Conservation (phyloP, 2,329 filamentous ascomycete species). For the Cyanodermella asteris region DNA sequence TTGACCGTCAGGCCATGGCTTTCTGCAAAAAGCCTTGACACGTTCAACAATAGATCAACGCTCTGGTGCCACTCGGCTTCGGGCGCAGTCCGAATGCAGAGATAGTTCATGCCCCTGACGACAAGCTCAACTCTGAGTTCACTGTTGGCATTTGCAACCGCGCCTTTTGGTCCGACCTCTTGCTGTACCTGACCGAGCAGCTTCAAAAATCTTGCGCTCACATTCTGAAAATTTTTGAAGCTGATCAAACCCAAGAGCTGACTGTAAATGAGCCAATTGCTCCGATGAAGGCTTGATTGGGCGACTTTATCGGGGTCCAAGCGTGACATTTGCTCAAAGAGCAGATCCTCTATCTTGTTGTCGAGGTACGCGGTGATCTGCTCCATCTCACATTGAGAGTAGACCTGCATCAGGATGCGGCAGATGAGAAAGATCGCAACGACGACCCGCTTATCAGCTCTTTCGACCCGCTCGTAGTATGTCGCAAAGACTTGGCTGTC, state of each 20-base stretch:
- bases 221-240: slow-evolving; percentile 67
- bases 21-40: slow-evolving; percentile 63
- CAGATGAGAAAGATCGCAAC: slow-evolving; percentile 94
- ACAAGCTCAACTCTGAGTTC: slow-evolving; percentile 75
- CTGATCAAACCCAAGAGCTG: slow-evolving; percentile 93
- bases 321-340: slow-evolving; percentile 84
- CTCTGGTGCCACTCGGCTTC: slow-evolving; percentile 63
- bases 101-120: slow-evolving; percentile 73
- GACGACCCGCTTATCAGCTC: slow-evolving; percentile 73
- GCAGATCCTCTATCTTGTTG: slow-evolving; percentile 80
- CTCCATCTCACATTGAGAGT: slow-evolving; percentile 65
- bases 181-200: slow-evolving; percentile 62
- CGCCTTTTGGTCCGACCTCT: slow-evolving; percentile 46
- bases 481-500: background rate
- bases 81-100: slow-evolving; percentile 53
- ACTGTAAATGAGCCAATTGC: slow-evolving; percentile 90
- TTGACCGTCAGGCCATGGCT: slow-evolving; percentile 81
- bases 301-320: slow-evolving; percentile 66
- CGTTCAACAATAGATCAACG: slow-evolving; percentile 65
- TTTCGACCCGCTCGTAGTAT: background rate
- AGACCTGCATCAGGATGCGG: slow-evolving; percentile 80
- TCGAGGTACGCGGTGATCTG: slow-evolving; percentile 81
- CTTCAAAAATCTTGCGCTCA: slow-evolving; percentile 58
- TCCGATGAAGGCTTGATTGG: slow-evolving; percentile 44
- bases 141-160: slow-evolving; percentile 40